Base-by-base conservation (phyloP, 805 yeast genomes). In the Torulaspora microellipsoides region DNA sequence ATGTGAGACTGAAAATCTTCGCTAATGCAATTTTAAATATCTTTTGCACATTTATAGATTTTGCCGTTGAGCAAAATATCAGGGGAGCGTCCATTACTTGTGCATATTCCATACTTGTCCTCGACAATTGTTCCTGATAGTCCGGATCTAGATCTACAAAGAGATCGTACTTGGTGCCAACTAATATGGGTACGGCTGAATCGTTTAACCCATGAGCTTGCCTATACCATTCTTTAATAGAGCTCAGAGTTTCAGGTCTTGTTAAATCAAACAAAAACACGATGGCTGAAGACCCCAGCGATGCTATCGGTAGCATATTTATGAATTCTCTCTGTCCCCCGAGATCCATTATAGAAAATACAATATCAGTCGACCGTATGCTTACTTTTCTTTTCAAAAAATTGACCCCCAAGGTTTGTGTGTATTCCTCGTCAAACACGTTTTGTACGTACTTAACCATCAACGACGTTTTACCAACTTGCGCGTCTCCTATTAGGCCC, bases 381-480 rank as follows among this genome's bases (percentile, higher is more conserved):
- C 80, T 82, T 25, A 91, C 85, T 46, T 84, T 81, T 55, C 89
- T 83, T 62, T 93, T 96, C 86, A 93, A 83, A 65, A 87, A 90
- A 60, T 91, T 91, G 43, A 93, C 97, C 5, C 99, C 99, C 40
- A 88, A 69, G 0, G 99, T 91, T 64, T 89, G 96, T 38, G 90
- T 87, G 60, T 91, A 91, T 48, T 83, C 88, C 58, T 87, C 93
- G 60, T 89, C 95, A 62, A 85, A 91, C 28, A 85, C 79, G 42
- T 95, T 95, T 59, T 91, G 96, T n/a, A 91, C 96, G 61, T 90
- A 91, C 60, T 91, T 89, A 17, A 90, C 96, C 98, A 91, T 90
- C 46, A 91, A 68, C 5, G 97, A 87, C 0, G 99, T 91, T 60
- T 91, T 91, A 4, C 99, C 99, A 5, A 90, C 89, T 58, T 88